Base-by-base conservation (phyloP, 2,329 filamentous ascomycete species). In the Triangularia verruculosa region DNA sequence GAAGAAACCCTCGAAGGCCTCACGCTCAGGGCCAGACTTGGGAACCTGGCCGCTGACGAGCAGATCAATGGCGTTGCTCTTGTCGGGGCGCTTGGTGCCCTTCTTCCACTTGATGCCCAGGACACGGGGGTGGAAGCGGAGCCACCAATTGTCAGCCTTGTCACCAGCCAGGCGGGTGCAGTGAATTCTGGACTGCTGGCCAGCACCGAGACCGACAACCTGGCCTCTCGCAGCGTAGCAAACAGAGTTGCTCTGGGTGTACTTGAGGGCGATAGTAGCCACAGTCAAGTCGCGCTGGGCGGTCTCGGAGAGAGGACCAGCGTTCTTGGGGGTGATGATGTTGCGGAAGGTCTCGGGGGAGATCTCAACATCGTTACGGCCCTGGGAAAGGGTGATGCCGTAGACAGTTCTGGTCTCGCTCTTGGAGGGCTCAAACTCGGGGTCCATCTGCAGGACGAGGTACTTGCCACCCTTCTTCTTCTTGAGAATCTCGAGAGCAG, bases 61-160 rank as follows among this genome's bases (percentile, higher is more conserved):
- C 74, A 98, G 83, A 76, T 98, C 95, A 74, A 98, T 97, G 69
- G 93, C 94, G 77, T 99, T 99, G 82, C 91, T 96, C 87, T 98
- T 99, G 78, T 97, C 94, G 55, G 95, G 86, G 63, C 95, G 88
- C 88, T 98, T 98, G 74, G 91, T 92, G 72, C 95, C 94, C 82
- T 95, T 94, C 86, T 97, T 97, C 92, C 93, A 99, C 82, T 94
- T 91, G 76, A 99, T 89, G 74, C 82, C 84, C 57, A 98, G 84
- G 12, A 95, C 91, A 60, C 92, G 89, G 71, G 92, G 89, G 82
- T 97, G 91, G 87, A 98, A 98, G 73, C 95, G 91, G 84, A 99
- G 90, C 95, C 94, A 99, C 94, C 94, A 98, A 84, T 96, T 97
- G 79, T 99, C 95, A 57, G 93, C 92, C 84, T 99, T 99, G 83